Percentiles rank a stretch among this genome's conserved stretches.
phyloP scores from a whole-genome alignment of 2,329 filamentous ascomycete species.

The Colletotrichum lindemuthianum region DNA sequence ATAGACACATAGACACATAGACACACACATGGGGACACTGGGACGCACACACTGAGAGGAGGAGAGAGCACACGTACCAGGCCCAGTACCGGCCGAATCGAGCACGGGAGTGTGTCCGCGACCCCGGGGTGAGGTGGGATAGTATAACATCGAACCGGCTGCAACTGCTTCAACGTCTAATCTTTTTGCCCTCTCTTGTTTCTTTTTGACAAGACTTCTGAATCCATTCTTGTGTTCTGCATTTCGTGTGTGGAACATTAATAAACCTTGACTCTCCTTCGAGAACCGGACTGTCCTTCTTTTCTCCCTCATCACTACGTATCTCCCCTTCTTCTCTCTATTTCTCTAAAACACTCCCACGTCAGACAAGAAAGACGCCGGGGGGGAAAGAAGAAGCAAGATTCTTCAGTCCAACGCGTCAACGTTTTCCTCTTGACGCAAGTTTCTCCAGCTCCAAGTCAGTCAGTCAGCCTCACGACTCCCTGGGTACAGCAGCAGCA shows the following conservation, averaged over 20 bases:
- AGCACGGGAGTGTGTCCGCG: neutral
- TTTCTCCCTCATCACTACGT: neutral
- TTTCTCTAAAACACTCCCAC: slow-evolving; percentile 30
- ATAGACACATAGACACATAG: neutral
- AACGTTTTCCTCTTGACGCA: no score
- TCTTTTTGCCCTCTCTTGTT: neutral
- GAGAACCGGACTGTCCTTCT: no score
- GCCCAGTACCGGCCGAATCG: slow-evolving; percentile 15
- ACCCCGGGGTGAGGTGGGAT: slow-evolving; percentile 6
- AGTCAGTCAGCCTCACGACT: no score
- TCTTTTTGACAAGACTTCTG: neutral
- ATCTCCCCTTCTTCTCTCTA: neutral
- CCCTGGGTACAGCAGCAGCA: no score
- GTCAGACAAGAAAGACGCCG: slow-evolving; percentile 29
- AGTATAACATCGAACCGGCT: slow-evolving; percentile 31
- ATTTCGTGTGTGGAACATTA: slow-evolving; percentile 20
- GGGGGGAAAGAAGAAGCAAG: no score
- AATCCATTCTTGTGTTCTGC: neutral
- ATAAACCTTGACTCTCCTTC: neutral
- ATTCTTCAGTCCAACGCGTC: no score
- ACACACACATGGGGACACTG: no score
- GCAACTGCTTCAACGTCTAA: slow-evolving; percentile 21
- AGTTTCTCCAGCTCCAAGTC: no score
- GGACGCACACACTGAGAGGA: neutral
- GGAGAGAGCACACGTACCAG: neutral